A percentile compares a stretch with the other conserved stretches of the same genome.
These are phyloP conservation scores for Neonectria coccinea DNA, from an alignment of 2,329 filamentous ascomycete genomes.

Conservation along the genomic window DNA sequence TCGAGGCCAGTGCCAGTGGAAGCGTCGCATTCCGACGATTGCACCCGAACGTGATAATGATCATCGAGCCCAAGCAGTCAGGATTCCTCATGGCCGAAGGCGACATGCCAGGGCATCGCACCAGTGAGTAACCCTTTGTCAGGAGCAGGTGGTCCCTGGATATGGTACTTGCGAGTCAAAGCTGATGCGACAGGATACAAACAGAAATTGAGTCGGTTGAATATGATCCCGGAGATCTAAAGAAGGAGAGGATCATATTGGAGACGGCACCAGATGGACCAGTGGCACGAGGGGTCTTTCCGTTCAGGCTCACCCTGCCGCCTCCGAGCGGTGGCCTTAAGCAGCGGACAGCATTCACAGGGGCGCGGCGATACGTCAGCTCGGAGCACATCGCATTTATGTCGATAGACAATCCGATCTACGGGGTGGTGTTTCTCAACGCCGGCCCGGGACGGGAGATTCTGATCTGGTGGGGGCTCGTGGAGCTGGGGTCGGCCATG, in stretches of 20 bases:
- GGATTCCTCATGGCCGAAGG: constrained; percentile 28
- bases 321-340: constrained; percentile 38
- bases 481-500: constrained; percentile 43
- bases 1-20: constrained; percentile 39
- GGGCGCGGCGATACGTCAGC: constrained; percentile 42
- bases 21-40: constrained; percentile 38
- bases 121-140: constrained; percentile 20
- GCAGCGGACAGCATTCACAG: constrained; percentile 44
- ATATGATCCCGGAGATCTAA: constrained; percentile 42
- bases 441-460: constrained; percentile 42
- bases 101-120: constrained; percentile 22
- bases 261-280: constrained; percentile 41
- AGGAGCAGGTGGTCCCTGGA: not conserved
- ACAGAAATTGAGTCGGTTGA: constrained; percentile 42
- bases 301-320: constrained; percentile 42
- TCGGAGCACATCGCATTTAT: constrained; percentile 38
- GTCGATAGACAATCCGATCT: constrained; percentile 43
- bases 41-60: constrained; percentile 43
- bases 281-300: constrained; percentile 41
- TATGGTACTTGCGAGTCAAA: not conserved
- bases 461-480: constrained; percentile 46
- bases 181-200: constrained; percentile 9
- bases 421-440: constrained; percentile 43
- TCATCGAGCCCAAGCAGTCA: constrained; percentile 38
- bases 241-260: constrained; percentile 42